Base-by-base conservation (phyloP, 305 asterid species). In the Plantago coronopus region DNA sequence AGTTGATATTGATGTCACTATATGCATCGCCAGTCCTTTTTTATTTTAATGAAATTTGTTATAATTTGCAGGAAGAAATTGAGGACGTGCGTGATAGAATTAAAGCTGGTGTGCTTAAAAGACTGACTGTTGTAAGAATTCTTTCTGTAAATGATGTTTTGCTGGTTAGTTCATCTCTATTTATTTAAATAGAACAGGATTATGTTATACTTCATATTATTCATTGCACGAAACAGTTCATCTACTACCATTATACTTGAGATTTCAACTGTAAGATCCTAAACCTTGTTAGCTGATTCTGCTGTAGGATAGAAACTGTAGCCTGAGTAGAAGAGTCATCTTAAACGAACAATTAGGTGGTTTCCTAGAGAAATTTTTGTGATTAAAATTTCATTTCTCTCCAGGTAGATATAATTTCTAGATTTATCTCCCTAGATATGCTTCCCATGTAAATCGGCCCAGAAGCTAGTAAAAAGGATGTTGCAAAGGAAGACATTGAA, bases 71-170 rank as follows among this genome's bases (percentile, higher is more conserved):
- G 95, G 98, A 81, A 74, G 98, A 91, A 75, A 70, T 91, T 48
- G 80, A 81, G 75, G 87, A 91, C 73, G 70, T 91, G 68, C 74
- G 61, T 45, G 81, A 77, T 70, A 88, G 93, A 74, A 76, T 88
- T 57, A 84, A 86, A 77, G 73, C 82, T 76, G 96, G 95, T 71
- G 61, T 55, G 61, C 80, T 82, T 55, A 77, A 75, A 69, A 81
- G 83, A 81, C 89, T 74, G 61, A 86, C 79, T 57, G 77, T 88
- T 31, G 98, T 91, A 79, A 78, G 90, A 62, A 57, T 77, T 75
- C 63, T 69, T 74, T 55, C 53, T 60, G 50, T 56, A 56, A 54
- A 51, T 58, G 48, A 59, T 47, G 20, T 71, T 69, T 63, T 64
- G 27, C 57, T 58, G 55, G 65, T 64, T 59, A 31, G 51, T 65